Evolutionary conservation across 2,329 filamentous ascomycete genomes (phyloP).

Genomic region (Xylariomycetidae sp.): DNA sequence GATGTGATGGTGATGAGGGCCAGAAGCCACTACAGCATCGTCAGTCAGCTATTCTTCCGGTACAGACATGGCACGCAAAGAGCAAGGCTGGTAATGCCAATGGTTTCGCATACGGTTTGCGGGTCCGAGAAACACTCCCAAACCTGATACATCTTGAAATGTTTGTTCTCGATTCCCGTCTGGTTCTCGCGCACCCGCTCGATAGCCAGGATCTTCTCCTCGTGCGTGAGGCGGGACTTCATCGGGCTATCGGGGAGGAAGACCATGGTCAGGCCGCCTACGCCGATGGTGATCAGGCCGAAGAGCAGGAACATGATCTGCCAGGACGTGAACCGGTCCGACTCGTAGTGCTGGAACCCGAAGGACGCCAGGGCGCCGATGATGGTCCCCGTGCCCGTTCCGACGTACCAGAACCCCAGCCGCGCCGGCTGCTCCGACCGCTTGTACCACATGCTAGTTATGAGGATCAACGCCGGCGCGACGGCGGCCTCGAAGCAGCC

Average conservation of each 20-base stretch:
- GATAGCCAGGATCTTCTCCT: slow-evolving; percentile 20
- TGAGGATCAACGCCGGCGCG: slow-evolving; percentile 48
- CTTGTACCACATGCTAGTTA: slow-evolving; percentile 52
- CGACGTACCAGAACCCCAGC: slow-evolving; percentile 56
- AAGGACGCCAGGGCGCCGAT: slow-evolving; percentile 35
- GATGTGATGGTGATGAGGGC: slow-evolving; percentile 14
- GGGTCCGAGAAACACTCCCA: slow-evolving; percentile 19
- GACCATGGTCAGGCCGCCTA: slow-evolving; percentile 14
- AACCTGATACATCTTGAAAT: slow-evolving; percentile 20
- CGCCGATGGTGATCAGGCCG: slow-evolving; percentile 28
- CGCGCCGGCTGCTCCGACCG: slow-evolving; percentile 53
- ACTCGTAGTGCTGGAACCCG: slow-evolving; percentile 44
- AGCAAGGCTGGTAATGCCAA: too few relatives aligned
- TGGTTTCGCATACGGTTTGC: too few relatives aligned
- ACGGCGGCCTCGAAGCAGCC: slow-evolving; percentile 51
- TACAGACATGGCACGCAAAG: too few relatives aligned
- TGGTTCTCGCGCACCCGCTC: slow-evolving; percentile 21
- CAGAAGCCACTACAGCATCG: too few relatives aligned
- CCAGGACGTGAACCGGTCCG: slow-evolving; percentile 39
- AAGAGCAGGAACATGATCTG: slow-evolving; percentile 47
- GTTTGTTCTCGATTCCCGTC: slow-evolving; percentile 24
- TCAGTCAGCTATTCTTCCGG: too few relatives aligned
- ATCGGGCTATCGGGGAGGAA: slow-evolving; percentile 22
- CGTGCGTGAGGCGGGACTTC: slow-evolving; percentile 16
- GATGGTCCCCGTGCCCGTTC: slow-evolving; percentile 35